These are phyloP conservation scores for Neurospora sp. DNA, from an alignment of 2,329 filamentous ascomycete species.

Conservation along the genomic window DNA sequence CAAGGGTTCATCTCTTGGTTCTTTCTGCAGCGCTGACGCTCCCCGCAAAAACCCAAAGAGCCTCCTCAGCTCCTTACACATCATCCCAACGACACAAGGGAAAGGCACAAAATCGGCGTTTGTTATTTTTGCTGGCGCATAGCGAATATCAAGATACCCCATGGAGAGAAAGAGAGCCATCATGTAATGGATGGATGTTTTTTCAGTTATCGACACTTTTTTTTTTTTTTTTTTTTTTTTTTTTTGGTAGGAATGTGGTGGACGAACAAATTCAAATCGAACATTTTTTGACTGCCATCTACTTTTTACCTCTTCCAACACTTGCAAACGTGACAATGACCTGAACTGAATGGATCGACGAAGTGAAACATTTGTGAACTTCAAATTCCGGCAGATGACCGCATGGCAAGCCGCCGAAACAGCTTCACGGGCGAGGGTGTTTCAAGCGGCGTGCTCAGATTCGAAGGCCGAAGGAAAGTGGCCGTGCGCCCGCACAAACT, in stretches of 20 bases:
- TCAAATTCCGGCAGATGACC: not conserved
- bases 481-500: not conserved
- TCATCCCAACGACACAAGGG: not conserved
- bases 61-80: not conserved
- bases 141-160: not conserved
- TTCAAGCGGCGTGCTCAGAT: not conserved
- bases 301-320: not conserved
- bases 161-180: not conserved
- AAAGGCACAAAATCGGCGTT: not conserved
- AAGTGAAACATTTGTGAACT: not conserved
- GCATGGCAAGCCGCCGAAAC: not conserved
- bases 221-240: constrained; percentile 1
- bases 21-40: not conserved
- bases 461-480: not conserved
- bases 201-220: not conserved
- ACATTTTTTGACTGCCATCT: not conserved
- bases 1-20: not conserved
- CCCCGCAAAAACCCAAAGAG: not conserved
- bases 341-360: not conserved
- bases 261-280: not conserved
- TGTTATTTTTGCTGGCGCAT: not conserved
- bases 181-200: not conserved
- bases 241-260: not conserved
- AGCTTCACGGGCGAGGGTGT: not conserved
- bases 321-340: not conserved